Base-by-base conservation (phyloP, 805 yeast species). In the Myxozyma sirexii region DNA sequence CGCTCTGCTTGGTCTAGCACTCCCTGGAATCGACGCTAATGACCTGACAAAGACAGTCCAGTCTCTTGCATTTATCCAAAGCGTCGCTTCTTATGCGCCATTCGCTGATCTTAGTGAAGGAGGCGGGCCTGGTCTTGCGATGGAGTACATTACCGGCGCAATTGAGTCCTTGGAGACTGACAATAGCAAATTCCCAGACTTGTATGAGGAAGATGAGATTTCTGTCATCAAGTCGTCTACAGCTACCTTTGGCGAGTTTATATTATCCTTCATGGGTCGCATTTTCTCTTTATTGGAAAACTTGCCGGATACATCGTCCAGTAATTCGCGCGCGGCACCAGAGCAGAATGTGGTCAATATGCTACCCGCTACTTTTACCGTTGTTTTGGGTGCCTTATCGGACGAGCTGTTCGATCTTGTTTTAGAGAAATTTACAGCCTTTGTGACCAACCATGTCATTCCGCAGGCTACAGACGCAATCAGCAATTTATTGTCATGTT, bases 1-100 rank as follows among this genome's bases (percentile, higher is more conserved):
- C 0, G 82, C 96, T 55, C 76, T 94, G 15, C 71, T 92, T 41
- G 82, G 85, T 27, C 78, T 90, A 72, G 76, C 86, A 1, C 71
- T 91, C 6, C 88, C 91, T 0, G 97, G 94, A 31, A 84, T 94
- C 29, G 98, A 94, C 70, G 82, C 92, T 0, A 94, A 92, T 70
- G 99, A 94, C 72, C 79, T 90, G 50, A 79, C 78, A 13, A 83
- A 92, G 69, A 86, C 97, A 0, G 78, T 84, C 15, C 80, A 83
- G 53, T 81, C 96, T 0, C 74, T 92, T 42, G 82, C 85, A 59
- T 80, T 88, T 19, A 80, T 94, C 56, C 86, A 89, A 10, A 78
- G 89, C 0, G 81, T 86, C 24, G 85, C 90, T 0, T 77, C 87
- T 5, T 86, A 85, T 57, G 82, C 88, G 1, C 97, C 97, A 1